Base-by-base conservation (phyloP, 192 early-diverging fungal species). In the Podila clonocystis region DNA sequence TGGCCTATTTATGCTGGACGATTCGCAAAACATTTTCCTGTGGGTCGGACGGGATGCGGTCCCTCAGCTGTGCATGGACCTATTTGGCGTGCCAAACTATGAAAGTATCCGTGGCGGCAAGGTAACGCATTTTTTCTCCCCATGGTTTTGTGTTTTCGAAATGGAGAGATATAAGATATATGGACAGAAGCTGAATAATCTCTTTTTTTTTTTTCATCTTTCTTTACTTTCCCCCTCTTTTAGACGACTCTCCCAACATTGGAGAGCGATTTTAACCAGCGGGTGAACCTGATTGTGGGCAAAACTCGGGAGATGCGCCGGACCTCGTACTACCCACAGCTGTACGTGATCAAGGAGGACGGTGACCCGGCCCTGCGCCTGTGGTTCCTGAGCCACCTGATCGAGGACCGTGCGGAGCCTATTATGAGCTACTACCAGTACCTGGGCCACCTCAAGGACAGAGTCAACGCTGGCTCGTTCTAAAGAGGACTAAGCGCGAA, bases 261-360 rank as follows among this genome's bases (percentile, higher is more conserved):
- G 26, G 91, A 95, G 29, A 92, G 91, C 58, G 90, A 92, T 59
- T 90, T 93, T 55, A 95, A 90, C 82, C 85, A 88, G 62, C 85
- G 91, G 13, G 86, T 95, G 57, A 89, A 94, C 61, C 86, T 90
- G 79, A 88, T 99, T 50, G 85, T 99, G 73, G 87, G 87, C 31
- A 92, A 91, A 58, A 82, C 95, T 31, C 89, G 91, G 19, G 86
- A 91, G 58, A 82, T 88, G 72, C 90, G 95, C 49, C 83, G 93
- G 66, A 84, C 89, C 33, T 72, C 94, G 82, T 87, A 89, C 69
- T 91, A 87, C 63, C 95, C 97, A 4, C 87, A 91, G 24, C 72
- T 95, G 24, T 95, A 94, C 76, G 82, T 99, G 50, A 90, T 96
- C 61, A 95, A 96, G 85, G 97, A 99, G 77, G 97, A 99, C 72